Conservation (phyloP, 176 grass and related monocot species). For the Phragmites australis region DNA sequence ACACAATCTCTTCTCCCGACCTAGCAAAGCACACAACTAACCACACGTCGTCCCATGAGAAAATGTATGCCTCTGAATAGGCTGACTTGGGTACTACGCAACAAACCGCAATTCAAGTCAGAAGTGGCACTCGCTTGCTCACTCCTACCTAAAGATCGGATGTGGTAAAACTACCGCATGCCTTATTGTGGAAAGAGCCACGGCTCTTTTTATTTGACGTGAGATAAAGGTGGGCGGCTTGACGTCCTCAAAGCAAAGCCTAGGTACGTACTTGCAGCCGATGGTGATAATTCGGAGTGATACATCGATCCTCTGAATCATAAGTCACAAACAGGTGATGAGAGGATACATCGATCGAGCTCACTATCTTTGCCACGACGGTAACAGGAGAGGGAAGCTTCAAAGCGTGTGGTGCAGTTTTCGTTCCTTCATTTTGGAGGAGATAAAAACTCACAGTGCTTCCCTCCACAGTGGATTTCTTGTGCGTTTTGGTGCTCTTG, state of each 20-base stretch:
- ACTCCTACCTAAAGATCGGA: background rate
- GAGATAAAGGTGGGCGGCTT: background rate
- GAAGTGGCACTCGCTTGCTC: background rate
- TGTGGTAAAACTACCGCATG: conserved; percentile 16
- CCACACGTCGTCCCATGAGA: background rate
- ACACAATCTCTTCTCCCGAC: background rate
- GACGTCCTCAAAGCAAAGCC: background rate
- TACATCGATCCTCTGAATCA: background rate
- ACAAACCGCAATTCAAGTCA: background rate
- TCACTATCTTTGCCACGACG: too few species aligned
- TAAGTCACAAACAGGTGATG: background rate
- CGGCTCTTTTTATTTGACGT: background rate
- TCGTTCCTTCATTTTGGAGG: too few species aligned
- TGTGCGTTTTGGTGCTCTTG: too few species aligned
- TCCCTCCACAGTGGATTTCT: too few species aligned
- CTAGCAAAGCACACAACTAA: conserved; percentile 14
- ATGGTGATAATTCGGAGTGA: background rate
- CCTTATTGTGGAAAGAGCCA: background rate
- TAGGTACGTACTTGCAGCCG: too few species aligned
- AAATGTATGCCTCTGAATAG: background rate
- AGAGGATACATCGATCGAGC: too few species aligned
- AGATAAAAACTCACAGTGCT: too few species aligned
- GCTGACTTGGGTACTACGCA: conserved; percentile 30
- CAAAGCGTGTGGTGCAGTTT: too few species aligned
- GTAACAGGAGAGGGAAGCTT: too few species aligned